phyloP scores from a whole-genome alignment of 2,329 filamentous ascomycete genomes.

The Scleromitrula shiraiana region DNA sequence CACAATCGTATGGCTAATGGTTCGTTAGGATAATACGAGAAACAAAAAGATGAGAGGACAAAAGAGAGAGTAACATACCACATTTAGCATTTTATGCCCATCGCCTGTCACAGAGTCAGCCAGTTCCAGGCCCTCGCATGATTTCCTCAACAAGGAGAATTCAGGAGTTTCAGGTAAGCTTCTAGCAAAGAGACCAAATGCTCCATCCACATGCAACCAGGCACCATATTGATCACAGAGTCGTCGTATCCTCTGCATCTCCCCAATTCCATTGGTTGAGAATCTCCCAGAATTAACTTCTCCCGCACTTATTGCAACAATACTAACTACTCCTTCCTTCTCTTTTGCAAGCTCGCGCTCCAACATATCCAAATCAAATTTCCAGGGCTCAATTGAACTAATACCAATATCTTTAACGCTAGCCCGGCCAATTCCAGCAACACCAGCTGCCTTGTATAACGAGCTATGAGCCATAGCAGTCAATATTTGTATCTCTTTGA shows the following conservation, averaged over 20 bases:
- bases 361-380: constrained; percentile 58
- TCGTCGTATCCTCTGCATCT: constrained; percentile 49
- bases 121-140: constrained; percentile 60
- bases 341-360: constrained; percentile 46
- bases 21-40: not conserved
- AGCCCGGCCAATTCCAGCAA: constrained; percentile 68
- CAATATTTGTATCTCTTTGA: constrained; percentile 65
- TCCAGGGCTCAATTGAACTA: constrained; percentile 51
- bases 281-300: constrained; percentile 90
- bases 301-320: constrained; percentile 74
- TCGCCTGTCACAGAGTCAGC: constrained; percentile 85
- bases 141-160: constrained; percentile 45
- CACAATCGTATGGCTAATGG: constrained; percentile 72
- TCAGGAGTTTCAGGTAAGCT: constrained; percentile 49
- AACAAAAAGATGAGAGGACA: not conserved
- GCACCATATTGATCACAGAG: constrained; percentile 66
- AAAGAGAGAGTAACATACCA: too few species aligned
- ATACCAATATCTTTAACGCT: constrained; percentile 55
- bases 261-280: constrained; percentile 44
- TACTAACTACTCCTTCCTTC: constrained; percentile 50
- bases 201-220: constrained; percentile 88
- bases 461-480: constrained; percentile 81
- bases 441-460: constrained; percentile 70
- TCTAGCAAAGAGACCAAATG: constrained; percentile 78
- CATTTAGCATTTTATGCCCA: constrained; percentile 87